phyloP scores from a whole-genome alignment of 108 stramenopile genomes.

The Nannochloropsis salina region DNA sequence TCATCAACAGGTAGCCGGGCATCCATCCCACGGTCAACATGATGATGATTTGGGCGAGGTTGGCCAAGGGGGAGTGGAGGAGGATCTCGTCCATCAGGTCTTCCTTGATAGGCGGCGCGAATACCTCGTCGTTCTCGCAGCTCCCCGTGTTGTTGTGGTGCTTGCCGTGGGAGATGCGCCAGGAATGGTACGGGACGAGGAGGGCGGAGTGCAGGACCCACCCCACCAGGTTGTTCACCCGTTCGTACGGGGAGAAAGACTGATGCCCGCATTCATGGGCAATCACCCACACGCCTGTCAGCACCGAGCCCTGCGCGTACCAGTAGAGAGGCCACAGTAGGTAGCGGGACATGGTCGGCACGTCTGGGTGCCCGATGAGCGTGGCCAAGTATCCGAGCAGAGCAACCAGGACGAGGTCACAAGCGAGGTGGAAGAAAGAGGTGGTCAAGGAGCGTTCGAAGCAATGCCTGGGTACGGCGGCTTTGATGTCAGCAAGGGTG shows the following conservation, averaged over 20 bases:
- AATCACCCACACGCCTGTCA: conserved; percentile 97
- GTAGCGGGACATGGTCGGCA: conserved; percentile 58
- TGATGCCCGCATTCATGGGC: conserved; percentile 99
- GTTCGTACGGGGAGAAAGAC: conserved; percentile 81
- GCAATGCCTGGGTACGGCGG: conserved; percentile 79
- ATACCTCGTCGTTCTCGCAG: conserved; percentile 89
- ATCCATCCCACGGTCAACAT: conserved; percentile 59
- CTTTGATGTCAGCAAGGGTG: conserved; percentile 49
- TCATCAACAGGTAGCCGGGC: conserved; percentile 58
- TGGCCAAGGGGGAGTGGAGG: conserved; percentile 67
- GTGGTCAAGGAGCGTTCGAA: conserved; percentile 79
- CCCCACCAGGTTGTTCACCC: conserved; percentile 89
- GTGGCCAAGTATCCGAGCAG: conserved; percentile 77
- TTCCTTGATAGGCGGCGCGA: conserved; percentile 60
- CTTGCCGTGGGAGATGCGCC: conserved; percentile 88
- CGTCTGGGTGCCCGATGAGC: conserved; percentile 61
- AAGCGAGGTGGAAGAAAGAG: conserved; percentile 70
- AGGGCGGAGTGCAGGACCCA: conserved; percentile 88
- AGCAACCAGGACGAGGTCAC: conserved; percentile 72
- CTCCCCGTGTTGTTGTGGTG: conserved; percentile 96
- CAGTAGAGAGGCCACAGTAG: conserved; percentile 87
- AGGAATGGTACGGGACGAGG: conserved; percentile 97
- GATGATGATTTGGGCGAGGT: conserved; percentile 73
- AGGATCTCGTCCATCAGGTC: conserved; percentile 68
- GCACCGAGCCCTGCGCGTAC: conserved; percentile 90